Evolutionary conservation across 2,329 filamentous ascomycete species (phyloP).

Genomic region (Triangularia verruculosa): DNA sequence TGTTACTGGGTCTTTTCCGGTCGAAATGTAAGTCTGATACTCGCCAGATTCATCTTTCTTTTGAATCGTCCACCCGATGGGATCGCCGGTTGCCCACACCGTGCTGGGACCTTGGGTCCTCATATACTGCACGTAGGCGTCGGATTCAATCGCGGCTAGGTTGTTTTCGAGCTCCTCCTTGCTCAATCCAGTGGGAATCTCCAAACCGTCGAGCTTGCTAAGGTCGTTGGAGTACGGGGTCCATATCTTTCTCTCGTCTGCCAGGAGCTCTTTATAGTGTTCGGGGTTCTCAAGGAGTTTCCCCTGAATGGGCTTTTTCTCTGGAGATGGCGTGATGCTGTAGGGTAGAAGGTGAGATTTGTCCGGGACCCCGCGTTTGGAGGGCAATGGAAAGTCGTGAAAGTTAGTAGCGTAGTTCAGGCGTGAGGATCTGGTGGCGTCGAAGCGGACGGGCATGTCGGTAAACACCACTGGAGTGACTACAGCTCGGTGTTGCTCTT

Average conservation of each 20-base stretch:
- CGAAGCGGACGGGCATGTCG: not conserved
- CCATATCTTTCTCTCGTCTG: not conserved
- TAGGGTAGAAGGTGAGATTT: conserved; percentile 33
- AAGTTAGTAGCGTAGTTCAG: conserved; percentile 23
- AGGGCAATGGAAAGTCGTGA: conserved; percentile 15
- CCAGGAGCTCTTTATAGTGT: not conserved
- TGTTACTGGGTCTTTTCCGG: not conserved
- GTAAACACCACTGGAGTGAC: not conserved
- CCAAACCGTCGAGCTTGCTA: not conserved
- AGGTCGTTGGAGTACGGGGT: not conserved
- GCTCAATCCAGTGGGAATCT: not conserved
- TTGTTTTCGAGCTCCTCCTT: conserved; percentile 23
- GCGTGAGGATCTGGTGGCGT: conserved; percentile 26
- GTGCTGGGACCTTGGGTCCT: not conserved
- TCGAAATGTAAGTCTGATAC: not conserved
- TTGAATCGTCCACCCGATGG: not conserved
- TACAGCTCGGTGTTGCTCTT: not conserved
- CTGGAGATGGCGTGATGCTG: not conserved
- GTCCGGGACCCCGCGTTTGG: not conserved
- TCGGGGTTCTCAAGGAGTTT: conserved; percentile 7
- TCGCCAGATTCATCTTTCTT: not conserved
- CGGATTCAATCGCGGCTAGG: conserved; percentile 37
- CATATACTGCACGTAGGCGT: conserved; percentile 25
- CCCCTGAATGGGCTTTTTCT: conserved; percentile 28
- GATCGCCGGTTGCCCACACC: not conserved